Evolutionary conservation across 805 yeast species (phyloP).

Genomic region (Starmerella floricola): DNA sequence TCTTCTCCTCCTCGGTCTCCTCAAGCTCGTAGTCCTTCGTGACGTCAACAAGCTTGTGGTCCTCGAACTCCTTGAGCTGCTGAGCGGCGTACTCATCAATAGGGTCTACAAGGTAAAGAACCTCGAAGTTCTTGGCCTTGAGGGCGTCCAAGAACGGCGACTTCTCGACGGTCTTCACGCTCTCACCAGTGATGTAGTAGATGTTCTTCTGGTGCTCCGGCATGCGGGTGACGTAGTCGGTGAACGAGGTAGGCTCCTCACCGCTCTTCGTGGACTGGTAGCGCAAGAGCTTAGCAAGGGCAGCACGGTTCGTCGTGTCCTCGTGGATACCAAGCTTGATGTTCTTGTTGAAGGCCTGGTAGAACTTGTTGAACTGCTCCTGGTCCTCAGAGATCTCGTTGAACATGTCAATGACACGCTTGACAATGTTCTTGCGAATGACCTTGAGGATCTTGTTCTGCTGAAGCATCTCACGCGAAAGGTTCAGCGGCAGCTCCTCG

Average conservation of each 20-base stretch:
- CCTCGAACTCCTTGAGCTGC: constrained; percentile 98
- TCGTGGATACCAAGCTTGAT: constrained; percentile 98
- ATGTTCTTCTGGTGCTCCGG: constrained; percentile 99
- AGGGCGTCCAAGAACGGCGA: constrained; percentile 98
- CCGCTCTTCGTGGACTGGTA: constrained; percentile 91
- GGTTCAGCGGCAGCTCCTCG: constrained; percentile 98
- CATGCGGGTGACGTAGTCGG: constrained; percentile 98
- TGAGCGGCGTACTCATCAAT: constrained; percentile 99
- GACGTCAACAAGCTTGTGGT: constrained; percentile 96
- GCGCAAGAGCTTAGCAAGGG: constrained; percentile 92
- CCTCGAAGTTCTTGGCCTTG: constrained; percentile 97
- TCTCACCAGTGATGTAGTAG: constrained; percentile 98
- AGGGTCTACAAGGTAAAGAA: constrained; percentile 94
- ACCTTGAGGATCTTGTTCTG: constrained; percentile 99
- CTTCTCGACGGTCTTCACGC: constrained; percentile 92
- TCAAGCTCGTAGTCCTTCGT: constrained; percentile 95
- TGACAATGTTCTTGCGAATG: constrained; percentile 96
- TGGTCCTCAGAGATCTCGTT: constrained; percentile 98
- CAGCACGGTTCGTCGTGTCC: constrained; percentile 92
- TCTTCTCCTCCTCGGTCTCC: constrained; percentile 97
- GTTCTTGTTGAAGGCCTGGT: constrained; percentile 96
- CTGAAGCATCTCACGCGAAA: constrained; percentile 99
- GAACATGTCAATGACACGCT: constrained; percentile 96
- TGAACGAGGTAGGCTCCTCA: constrained; percentile 86
- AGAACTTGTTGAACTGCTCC: constrained; percentile 97